These are phyloP conservation scores for Penicillium sp. DNA, from an alignment of 2,329 filamentous ascomycete genomes.

Conservation along the genomic window DNA sequence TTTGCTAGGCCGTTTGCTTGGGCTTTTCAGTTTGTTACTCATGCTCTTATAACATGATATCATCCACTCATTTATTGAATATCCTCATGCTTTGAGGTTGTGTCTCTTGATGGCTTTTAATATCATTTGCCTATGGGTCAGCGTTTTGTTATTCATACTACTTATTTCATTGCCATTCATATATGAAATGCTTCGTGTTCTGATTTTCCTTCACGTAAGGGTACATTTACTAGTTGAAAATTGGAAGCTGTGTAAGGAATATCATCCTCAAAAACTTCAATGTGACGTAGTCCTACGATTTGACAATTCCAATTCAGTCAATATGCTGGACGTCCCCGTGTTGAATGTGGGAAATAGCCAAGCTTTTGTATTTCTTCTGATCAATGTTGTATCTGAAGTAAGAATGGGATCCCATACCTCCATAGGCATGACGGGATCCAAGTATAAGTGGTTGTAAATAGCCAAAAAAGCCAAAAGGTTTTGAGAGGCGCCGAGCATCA, in stretches of 20 bases:
- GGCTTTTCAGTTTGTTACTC: conserved; percentile 29
- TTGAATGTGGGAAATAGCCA: conserved; percentile 24
- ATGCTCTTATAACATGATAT: conserved; percentile 24
- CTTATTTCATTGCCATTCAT: background rate
- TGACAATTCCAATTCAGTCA: background rate
- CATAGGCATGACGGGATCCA: background rate
- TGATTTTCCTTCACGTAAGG: background rate
- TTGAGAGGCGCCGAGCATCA: background rate
- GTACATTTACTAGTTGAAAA: too few relatives aligned
- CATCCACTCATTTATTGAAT: too few relatives aligned
- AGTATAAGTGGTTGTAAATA: background rate
- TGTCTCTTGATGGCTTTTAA: background rate
- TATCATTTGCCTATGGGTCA: background rate
- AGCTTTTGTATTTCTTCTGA: conserved; percentile 1
- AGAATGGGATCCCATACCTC: background rate
- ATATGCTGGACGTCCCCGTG: conserved; percentile 11
- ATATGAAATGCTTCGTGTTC: background rate
- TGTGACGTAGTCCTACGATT: background rate
- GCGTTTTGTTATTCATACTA: background rate
- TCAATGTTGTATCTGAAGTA: conserved; percentile 6
- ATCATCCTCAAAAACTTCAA: too few relatives aligned
- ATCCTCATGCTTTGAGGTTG: too few relatives aligned
- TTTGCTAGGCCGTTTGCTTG: conserved; percentile 35
- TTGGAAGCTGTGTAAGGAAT: too few relatives aligned
- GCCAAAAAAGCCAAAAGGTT: background rate